Base-by-base conservation (phyloP, 768 basidiomycete species). In the Tricholoma sp. region DNA sequence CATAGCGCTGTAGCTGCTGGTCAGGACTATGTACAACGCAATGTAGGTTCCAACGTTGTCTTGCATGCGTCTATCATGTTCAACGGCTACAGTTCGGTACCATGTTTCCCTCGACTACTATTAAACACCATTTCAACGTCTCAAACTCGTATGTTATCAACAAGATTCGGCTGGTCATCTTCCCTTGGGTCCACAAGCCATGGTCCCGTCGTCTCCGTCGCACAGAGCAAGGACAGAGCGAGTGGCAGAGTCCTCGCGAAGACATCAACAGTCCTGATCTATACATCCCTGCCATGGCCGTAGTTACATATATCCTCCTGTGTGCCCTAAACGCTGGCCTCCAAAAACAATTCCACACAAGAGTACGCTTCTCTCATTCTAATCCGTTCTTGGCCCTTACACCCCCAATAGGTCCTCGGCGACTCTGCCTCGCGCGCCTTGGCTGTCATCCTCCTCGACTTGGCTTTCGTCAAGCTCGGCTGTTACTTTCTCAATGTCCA, bases 201-300 rank as follows among this genome's bases (percentile, higher is more conserved):
- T 95, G 94, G 89, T 80, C 85, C 1, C 79, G 96, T 7, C 82
- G 84, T 57, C 67, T 86, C 10, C 76, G 73, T 52, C 79, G 90
- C 50, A 78, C 83, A 18, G 88, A 91, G 65, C 76, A 85, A 59
- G 72, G 77, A 0, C 80, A 84, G 63, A 81, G 82, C 1, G 91
- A 95, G 64, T 98, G 86, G 83, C 84, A 89, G 53, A 76, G 91
- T 3, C 97, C 97, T 2, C 76, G 96, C 53, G 94, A 98, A 34
- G 97, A 99, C 66, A 82, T 98, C 62, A 98, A 98, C 64, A 88
- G 85, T 54, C 97, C 97, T 0, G 97, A 99, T 73, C 74, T 99
- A 17, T 99, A 99, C 69, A 98, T 99, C 59, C 97, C 97, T 2
- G 92, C 86, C 10, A 98, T 99, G 97, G 91, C 94, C 0, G 78